phyloP scores from a whole-genome alignment of 1,284 basidiomycete species.

The Marasmius oreades region DNA sequence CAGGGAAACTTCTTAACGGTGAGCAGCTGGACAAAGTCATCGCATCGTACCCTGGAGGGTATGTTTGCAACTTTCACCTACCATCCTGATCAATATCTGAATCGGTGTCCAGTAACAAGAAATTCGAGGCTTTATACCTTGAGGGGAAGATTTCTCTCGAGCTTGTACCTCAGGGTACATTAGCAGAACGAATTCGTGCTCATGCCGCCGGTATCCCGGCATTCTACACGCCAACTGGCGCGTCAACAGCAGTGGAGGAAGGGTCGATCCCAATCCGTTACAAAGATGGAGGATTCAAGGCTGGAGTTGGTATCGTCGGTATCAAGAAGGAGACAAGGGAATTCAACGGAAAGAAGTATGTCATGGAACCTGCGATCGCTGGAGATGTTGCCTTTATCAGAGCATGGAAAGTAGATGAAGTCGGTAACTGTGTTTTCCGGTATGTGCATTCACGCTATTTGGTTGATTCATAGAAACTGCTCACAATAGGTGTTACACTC shows the following conservation, averaged over 20 bases:
- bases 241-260: slow-evolving; percentile 82
- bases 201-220: slow-evolving; percentile 95
- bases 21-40: slow-evolving; percentile 84
- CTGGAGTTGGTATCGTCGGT: slow-evolving; percentile 67
- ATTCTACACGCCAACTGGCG: slow-evolving; percentile 94
- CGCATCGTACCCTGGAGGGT: slow-evolving; percentile 87
- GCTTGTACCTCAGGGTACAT: slow-evolving; percentile 87
- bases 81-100: slow-evolving; percentile 3
- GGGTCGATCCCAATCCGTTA: slow-evolving; percentile 76
- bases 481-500: not conserved
- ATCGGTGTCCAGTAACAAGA: slow-evolving; percentile 59
- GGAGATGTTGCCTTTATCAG: slow-evolving; percentile 89
- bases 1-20: slow-evolving; percentile 75
- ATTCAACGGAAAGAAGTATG: slow-evolving; percentile 80
- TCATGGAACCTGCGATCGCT: slow-evolving; percentile 85
- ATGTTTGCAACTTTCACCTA: slow-evolving; percentile 18
- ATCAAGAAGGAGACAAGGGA: slow-evolving; percentile 77
- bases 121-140: slow-evolving; percentile 77
- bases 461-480: not conserved
- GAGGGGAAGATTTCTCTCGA: slow-evolving; percentile 81
- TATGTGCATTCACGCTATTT: slow-evolving; percentile 28
- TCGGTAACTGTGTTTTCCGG: slow-evolving; percentile 85
- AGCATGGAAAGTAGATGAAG: slow-evolving; percentile 95
- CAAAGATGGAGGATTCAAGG: slow-evolving; percentile 61
- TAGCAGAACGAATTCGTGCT: slow-evolving; percentile 88